A percentile compares a stretch with the other conserved stretches of the same genome.
Evolutionary conservation across 768 basidiomycete species (phyloP).

Genomic region (Pisolithus microcarpus): DNA sequence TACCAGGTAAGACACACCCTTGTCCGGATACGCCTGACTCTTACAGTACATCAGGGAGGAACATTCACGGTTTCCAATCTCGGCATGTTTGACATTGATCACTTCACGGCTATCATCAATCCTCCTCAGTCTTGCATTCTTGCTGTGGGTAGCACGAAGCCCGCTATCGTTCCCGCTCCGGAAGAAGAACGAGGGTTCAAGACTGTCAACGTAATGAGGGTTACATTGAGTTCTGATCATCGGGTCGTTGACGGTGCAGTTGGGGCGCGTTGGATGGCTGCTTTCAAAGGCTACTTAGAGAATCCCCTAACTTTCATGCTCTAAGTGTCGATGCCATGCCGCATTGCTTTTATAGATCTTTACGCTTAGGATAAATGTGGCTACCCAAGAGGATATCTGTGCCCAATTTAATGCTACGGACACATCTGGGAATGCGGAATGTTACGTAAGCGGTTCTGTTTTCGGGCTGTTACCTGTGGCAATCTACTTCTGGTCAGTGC

Average conservation of each 20-base stretch:
- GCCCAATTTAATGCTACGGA: too few relatives aligned
- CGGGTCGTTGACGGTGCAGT: conserved; percentile 95
- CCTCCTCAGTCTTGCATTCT: conserved; percentile 97
- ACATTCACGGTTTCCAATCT: conserved; percentile 99
- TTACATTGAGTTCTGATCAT: conserved; percentile 92
- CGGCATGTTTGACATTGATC: conserved; percentile 92
- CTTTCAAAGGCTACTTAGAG: conserved; percentile 95
- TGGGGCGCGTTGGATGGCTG: conserved; percentile 84
- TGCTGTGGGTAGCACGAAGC: conserved; percentile 82
- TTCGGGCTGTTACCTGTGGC: too few relatives aligned
- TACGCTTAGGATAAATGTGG: too few relatives aligned
- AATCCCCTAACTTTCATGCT: conserved; percentile 97
- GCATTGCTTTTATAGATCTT: too few relatives aligned
- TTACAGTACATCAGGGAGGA: conserved; percentile 57
- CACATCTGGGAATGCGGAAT: too few relatives aligned
- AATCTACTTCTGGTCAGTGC: too few relatives aligned
- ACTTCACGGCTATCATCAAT: conserved; percentile 99
- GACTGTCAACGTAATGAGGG: conserved; percentile 88
- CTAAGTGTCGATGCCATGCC: conserved; percentile 29
- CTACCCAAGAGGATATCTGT: too few relatives aligned
- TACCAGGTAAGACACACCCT: conserved; percentile 66
- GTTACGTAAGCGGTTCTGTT: too few relatives aligned
- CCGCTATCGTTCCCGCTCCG: conserved; percentile 80
- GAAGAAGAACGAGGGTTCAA: conserved; percentile 95
- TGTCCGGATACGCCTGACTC: not conserved